Evolutionary conservation across 768 basidiomycete species (phyloP), one percentile per base, ranked within the genome.

Genomic region (Baorangia bicolor): DNA sequence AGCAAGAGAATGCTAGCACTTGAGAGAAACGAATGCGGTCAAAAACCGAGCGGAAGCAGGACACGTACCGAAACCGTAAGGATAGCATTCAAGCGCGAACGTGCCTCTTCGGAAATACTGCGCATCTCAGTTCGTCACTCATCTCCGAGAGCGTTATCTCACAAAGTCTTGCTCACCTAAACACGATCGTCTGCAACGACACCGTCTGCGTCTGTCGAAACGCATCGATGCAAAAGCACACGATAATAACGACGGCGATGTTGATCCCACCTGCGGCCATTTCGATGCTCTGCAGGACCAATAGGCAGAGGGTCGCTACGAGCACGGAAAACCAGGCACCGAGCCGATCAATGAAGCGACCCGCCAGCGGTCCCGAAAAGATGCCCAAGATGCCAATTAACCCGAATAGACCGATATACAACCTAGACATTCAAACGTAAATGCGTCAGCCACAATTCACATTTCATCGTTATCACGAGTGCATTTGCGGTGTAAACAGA

Each of bases 351-450:
- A 69, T 65, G 21, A 70, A 45, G 35, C 56, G 63, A 12, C 69
- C 69, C 1, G 65, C 66, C 40, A 66, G 41, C 11, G 70, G 71
- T 1, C 62, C 71, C 2, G 59, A 61, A 21, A 64, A 54, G 45
- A 78, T 69, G 28, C 75, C 80, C 53, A 66, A 58, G 23, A 80
- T 65, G 13, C 80, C 80, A 20, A 81, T 65, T 8, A 82, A 70
- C 14, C 79, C 80, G 50, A 82, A 78, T 5, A 82, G 61, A 43
- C 80, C 80, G 39, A 80, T 80, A 28, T 71, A 70, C 50, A 65
- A 64, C 25, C 63, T 56, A 49, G 13, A 44, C 27, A 12, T 33
- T 13, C 40, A 44, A 41, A 20, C 20, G 42, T 10, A 21, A 49
- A n/a, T 4, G 18, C 21, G 35, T 59, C 35, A 60, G 16, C 23